Evolutionary conservation across 805 yeast species (phyloP).

Genomic region (Metschnikowia colocasiae): DNA sequence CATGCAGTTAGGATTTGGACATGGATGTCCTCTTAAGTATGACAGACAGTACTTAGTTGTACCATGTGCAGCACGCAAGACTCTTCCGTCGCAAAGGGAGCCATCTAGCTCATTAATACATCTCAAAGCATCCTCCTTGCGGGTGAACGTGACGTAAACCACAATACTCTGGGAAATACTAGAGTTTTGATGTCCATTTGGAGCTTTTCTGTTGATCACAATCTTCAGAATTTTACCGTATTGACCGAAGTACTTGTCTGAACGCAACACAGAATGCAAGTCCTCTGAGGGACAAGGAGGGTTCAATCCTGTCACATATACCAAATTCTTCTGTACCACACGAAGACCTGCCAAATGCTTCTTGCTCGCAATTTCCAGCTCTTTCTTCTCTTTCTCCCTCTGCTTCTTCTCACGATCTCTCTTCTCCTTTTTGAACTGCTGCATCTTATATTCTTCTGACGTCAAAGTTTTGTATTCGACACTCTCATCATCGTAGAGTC

Average conservation of each 20-base stretch:
- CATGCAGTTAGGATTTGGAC: constrained; percentile 99
- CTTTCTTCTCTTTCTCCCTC: constrained; percentile 87
- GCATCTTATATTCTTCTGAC: constrained; percentile 81
- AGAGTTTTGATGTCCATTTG: constrained; percentile 31
- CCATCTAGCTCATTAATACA: constrained; percentile 94
- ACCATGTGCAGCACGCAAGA: constrained; percentile 93
- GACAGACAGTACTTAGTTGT: constrained; percentile 98
- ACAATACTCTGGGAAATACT: constrained; percentile 73
- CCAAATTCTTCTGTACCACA: constrained; percentile 96
- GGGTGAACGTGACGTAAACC: constrained; percentile 89
- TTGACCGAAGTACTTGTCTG: constrained; percentile 97
- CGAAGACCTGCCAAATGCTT: constrained; percentile 94
- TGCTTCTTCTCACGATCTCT: constrained; percentile 80
- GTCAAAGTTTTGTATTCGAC: constrained; percentile 83
- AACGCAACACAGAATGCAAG: constrained; percentile 72
- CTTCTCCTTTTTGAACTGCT: constrained; percentile 75
- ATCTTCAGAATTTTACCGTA: constrained; percentile 93
- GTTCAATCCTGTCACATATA: constrained; percentile 91
- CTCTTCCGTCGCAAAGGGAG: constrained; percentile 84
- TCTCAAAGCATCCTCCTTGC: constrained; percentile 90
- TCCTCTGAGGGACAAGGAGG: constrained; percentile 83
- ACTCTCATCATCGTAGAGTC: constrained; percentile 87
- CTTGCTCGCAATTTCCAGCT: constrained; percentile 77
- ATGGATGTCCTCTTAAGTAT: constrained; percentile 87
- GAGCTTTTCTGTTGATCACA: constrained; percentile 80